Evolutionary conservation across 1,284 basidiomycete genomes (phyloP), one percentile per base, ranked within the genome.

Genomic region (Leccinum solheimii): DNA sequence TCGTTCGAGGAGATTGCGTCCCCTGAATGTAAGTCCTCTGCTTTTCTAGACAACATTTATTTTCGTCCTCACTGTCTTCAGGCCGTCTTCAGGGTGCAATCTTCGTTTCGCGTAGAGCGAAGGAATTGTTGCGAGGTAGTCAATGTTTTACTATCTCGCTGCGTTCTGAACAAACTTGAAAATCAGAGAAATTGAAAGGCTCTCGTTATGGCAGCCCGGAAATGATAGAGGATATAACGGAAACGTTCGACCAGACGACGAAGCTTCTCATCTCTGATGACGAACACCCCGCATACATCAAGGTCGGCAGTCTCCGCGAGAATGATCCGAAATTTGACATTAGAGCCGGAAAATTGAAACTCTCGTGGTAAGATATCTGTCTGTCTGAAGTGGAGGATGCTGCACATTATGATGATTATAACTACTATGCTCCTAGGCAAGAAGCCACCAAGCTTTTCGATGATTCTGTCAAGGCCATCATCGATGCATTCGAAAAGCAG

Each of bases 41-140:
- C 27, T n/a, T 52, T 27, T 30, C 36, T 1, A 0, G 27, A 43
- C n/a, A 1, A 66, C 5, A 64, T 83, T 14, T 80, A 1, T n/a
- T 49, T 27, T 38, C 80, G 5, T 81, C 80, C 58, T 66, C 52
- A 1, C 14, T 36, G 21, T 58, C 72, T 58, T 34, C 30, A 76
- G 76, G 75, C 55, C 62, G 65, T 40, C 64, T 77, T 3, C 67
- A 74, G 50, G 75, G 76, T 16, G 72, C 74, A 2, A 67, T 72
- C 0, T 78, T 80, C 49, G 80, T 84, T 7, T 82, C 77, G 1
- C 67, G 64, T 1, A 71, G 76, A 38, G 82, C 81, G 9, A 65
- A 67, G n/a, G 62, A 48, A 7, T 71, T 75, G 51, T 67, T 83
- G 8, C 60, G 69, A 63, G 66, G 81, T 79, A 52, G 36, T 57